These are phyloP conservation scores for Thraustochytrium striatum DNA, from an alignment of 352 stramenopile species.

Conservation along the genomic window DNA sequence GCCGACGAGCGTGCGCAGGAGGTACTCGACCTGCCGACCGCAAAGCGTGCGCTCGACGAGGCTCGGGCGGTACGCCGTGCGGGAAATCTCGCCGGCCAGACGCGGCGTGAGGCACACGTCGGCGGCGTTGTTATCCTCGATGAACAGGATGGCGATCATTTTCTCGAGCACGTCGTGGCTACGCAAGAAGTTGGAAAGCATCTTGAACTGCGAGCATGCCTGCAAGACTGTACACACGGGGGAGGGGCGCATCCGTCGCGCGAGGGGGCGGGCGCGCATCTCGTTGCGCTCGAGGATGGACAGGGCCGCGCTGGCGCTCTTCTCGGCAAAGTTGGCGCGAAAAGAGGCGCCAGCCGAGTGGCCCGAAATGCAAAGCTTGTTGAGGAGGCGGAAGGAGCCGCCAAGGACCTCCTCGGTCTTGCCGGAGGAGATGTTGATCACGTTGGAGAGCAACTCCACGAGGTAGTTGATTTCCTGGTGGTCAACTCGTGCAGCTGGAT, in stretches of 20 bases:
- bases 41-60: conserved; percentile 17
- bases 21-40: conserved; percentile 36
- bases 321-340: background rate
- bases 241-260: background rate
- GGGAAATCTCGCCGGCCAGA: background rate
- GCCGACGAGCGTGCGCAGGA: conserved; percentile 18
- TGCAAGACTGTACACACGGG: conserved; percentile 18
- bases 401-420: conserved; percentile 30
- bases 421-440: conserved; percentile 29
- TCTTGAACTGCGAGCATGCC: background rate
- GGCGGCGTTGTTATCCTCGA: background rate
- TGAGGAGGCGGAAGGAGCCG: conserved; percentile 9
- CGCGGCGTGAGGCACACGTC: background rate
- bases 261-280: background rate
- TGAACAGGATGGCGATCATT: conserved; percentile 18
- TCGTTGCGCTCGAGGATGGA: conserved; percentile 42
- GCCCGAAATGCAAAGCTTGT: conserved; percentile 7
- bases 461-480: conserved; percentile 2
- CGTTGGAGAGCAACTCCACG: background rate
- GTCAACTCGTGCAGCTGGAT: background rate
- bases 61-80: background rate
- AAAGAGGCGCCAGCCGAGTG: conserved; percentile 16
- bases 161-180: conserved; percentile 21
- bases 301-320: background rate
- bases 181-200: background rate